Evolutionary conservation across 257 asterid genomes (phyloP).

Genomic region (Leonotis leonurus): DNA sequence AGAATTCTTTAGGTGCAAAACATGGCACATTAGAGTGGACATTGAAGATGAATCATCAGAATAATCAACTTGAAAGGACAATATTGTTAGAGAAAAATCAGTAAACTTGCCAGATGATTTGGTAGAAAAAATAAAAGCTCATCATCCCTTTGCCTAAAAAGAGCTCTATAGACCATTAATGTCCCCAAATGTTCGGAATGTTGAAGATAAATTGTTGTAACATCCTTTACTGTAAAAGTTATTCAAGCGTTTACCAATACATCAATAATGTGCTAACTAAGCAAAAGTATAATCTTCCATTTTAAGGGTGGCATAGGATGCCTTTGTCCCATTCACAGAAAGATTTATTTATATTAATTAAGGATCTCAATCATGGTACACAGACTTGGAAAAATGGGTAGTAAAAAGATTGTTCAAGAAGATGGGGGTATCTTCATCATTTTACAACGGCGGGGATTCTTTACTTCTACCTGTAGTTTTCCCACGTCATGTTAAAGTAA

Average conservation of each 20-base stretch:
- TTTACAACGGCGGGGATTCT: not conserved
- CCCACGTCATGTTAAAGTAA: too few species aligned
- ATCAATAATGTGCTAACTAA: too few species aligned
- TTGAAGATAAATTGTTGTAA: not conserved
- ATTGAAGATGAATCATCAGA: not conserved
- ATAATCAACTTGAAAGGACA: not conserved
- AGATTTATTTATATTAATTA: not conserved
- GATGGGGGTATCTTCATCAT: too few species aligned
- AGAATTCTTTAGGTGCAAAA: conserved; percentile 1
- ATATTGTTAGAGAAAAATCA: not conserved
- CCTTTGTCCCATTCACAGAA: not conserved
- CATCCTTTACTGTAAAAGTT: too few species aligned
- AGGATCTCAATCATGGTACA: not conserved
- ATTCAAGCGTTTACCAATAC: too few species aligned
- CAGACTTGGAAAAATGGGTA: too few species aligned
- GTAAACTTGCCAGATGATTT: not conserved
- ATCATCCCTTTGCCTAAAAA: not conserved
- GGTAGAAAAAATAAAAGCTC: not conserved
- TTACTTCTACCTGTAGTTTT: not conserved
- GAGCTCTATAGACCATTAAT: not conserved
- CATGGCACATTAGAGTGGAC: not conserved
- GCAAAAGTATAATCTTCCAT: too few species aligned
- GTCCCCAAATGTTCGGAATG: too few species aligned
- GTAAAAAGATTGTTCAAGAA: too few species aligned
- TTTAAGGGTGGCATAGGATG: not conserved